Percentiles rank a stretch among this genome's conserved stretches.
Evolutionary conservation across 148 eudicot species (phyloP).

Genomic region (Chenopodium formosanum): DNA sequence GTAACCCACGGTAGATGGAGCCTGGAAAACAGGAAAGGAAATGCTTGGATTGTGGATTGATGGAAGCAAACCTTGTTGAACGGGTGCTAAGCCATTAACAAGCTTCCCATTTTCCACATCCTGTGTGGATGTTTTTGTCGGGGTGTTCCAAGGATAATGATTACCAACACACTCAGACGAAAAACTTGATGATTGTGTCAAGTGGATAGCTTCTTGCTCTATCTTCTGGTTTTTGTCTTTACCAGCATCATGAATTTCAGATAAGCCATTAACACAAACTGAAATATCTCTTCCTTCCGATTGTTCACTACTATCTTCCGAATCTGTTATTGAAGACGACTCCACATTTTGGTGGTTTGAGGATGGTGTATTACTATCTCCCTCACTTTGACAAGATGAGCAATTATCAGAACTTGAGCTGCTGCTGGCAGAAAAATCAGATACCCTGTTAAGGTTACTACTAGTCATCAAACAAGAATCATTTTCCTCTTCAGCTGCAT

Average conservation of each 20-base stretch:
- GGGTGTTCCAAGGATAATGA: constrained; percentile 25
- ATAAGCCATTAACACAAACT: constrained; percentile 28
- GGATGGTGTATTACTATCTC: constrained; percentile 69
- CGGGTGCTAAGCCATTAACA: constrained; percentile 31
- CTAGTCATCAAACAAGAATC: constrained; percentile 35
- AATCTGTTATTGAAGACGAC: constrained; percentile 75
- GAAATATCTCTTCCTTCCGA: constrained; percentile 62
- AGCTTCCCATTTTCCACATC: constrained; percentile 38
- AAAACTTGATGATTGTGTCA: constrained; percentile 27
- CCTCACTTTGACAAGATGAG: constrained; percentile 91
- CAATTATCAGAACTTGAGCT: constrained; percentile 83
- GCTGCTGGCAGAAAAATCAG: constrained; percentile 51
- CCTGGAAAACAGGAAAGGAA: constrained; percentile 66
- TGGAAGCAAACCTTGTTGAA: constrained; percentile 46
- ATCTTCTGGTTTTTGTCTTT: constrained; percentile 29
- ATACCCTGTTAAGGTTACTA: constrained; percentile 38
- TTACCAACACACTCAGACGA: constrained; percentile 24
- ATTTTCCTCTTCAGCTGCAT: constrained; percentile 39
- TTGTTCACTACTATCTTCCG: constrained; percentile 70
- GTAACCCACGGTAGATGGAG: constrained; percentile 62
- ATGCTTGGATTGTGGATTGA: constrained; percentile 55
- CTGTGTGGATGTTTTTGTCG: constrained; percentile 29
- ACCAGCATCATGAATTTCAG: constrained; percentile 36
- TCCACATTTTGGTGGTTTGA: constrained; percentile 60
- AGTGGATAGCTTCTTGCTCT: constrained; percentile 30